Conservation (phyloP, 345 rosid genomes). For the Atalantia buxifolia region DNA sequence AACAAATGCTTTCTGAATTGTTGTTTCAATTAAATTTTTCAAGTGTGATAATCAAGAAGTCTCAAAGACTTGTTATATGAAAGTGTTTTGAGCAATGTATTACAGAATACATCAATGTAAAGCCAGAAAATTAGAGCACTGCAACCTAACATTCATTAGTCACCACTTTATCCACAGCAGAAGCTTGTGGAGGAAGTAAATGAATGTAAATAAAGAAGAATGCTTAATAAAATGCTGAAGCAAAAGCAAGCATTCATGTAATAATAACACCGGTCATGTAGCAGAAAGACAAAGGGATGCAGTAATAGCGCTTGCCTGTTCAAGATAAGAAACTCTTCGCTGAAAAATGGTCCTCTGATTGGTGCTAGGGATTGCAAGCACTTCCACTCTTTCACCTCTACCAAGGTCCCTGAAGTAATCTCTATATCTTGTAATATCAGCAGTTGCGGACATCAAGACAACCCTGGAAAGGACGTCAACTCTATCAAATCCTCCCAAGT, state of each 20-base stretch:
- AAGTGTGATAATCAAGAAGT: no score
- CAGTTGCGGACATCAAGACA: slow-evolving; percentile 98
- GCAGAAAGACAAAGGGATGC: not conserved
- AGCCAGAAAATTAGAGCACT: not conserved
- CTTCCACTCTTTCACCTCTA: slow-evolving; percentile 90
- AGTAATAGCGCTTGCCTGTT: slow-evolving; percentile 49
- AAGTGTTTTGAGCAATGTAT: not conserved
- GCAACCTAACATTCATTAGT: not conserved
- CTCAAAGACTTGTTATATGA: not conserved
- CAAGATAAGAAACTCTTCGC: slow-evolving; percentile 70
- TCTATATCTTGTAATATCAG: slow-evolving; percentile 74
- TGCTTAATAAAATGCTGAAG: not conserved
- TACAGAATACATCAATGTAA: not conserved
- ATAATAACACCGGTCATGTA: not conserved
- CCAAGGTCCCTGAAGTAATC: slow-evolving; percentile 88
- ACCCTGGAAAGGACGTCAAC: slow-evolving; percentile 46
- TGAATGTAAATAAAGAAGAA: not conserved
- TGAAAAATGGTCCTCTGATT: slow-evolving; percentile 59
- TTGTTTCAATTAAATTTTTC: no score
- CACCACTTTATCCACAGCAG: not conserved
- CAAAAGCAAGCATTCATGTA: not conserved
- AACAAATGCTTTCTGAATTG: not conserved
- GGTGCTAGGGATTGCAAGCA: slow-evolving; percentile 77
- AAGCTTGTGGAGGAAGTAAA: no score
- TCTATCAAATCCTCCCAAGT: slow-evolving; percentile 1